Conservation (phyloP, 2,329 filamentous ascomycete genomes). For the Dothistroma pini region DNA sequence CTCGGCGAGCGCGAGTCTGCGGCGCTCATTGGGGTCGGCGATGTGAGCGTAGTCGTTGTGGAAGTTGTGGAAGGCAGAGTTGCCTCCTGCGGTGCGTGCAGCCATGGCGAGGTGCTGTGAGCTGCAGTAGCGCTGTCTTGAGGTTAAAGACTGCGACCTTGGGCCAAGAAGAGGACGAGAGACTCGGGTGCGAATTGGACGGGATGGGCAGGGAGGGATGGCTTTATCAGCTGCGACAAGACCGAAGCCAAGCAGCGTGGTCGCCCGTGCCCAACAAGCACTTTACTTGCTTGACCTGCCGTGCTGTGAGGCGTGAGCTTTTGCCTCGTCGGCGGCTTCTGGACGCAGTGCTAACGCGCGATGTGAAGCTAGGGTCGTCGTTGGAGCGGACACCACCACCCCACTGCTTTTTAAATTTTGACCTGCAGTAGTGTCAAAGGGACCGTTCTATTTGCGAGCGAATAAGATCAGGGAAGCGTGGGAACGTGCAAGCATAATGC, state of each 20-base stretch:
- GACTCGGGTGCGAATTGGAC: not conserved
- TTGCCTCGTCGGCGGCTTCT: conserved; percentile 5
- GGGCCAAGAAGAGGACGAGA: conserved; percentile 2
- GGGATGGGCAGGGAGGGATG: conserved; percentile 1
- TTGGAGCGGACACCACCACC: not conserved
- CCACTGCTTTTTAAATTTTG: not conserved
- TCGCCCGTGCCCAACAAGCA: not conserved
- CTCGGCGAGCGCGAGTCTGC: conserved; percentile 73
- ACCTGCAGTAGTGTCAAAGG: conserved; percentile 2
- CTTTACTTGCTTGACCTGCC: not conserved
- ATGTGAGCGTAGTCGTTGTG: conserved; percentile 66
- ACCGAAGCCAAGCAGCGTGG: not conserved
- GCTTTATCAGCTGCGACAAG: conserved; percentile 5
- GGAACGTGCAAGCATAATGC: conserved; percentile 6
- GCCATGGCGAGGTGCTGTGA: conserved; percentile 25
- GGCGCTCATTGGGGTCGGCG: conserved; percentile 71
- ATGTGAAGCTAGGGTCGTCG: not conserved
- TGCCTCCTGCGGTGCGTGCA: conserved; percentile 56
- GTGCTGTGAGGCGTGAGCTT: not conserved
- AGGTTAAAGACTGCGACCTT: not conserved
- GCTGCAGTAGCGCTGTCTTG: conserved; percentile 1
- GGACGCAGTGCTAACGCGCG: conserved; percentile 9
- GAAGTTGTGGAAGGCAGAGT: conserved; percentile 72
- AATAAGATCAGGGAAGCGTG: not conserved
- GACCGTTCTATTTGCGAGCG: not conserved